A percentile compares a stretch with the other conserved stretches of the same genome.
Conservation (phyloP, 176 grass and related monocot genomes). For the Leersia perrieri region DNA sequence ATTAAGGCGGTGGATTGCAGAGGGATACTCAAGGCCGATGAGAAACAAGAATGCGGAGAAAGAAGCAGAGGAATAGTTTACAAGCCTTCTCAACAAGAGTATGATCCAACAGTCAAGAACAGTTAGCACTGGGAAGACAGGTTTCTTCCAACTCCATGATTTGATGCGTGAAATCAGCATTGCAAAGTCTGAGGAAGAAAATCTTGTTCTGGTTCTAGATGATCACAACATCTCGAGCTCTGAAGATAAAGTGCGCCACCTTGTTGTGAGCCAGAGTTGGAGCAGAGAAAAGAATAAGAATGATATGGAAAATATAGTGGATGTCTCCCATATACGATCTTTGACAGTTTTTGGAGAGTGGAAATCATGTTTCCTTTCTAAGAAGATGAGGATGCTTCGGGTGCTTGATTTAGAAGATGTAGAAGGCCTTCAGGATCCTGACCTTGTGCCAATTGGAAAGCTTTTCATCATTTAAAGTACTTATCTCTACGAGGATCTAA, state of each 20-base stretch:
- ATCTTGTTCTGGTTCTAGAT: constrained; percentile 1
- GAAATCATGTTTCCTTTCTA: neutral
- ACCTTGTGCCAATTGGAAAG: constrained; percentile 5
- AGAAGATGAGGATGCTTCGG: constrained; percentile 24
- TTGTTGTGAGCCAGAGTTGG: neutral
- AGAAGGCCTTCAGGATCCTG: neutral
- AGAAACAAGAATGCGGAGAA: neutral
- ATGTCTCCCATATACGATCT: constrained; percentile 11
- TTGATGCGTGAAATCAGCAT: constrained; percentile 29
- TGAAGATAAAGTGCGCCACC: neutral
- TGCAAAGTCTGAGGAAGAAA: constrained; percentile 19
- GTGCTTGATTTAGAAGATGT: constrained; percentile 36
- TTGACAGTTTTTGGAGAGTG: constrained; percentile 11
- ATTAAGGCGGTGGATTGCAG: constrained; percentile 24
- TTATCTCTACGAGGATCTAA: neutral
- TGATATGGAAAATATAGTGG: neutral
- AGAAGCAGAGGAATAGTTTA: constrained; percentile 10
- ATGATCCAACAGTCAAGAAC: constrained; percentile 22
- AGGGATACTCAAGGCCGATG: constrained; percentile 12
- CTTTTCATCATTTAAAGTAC: constrained; percentile 28
- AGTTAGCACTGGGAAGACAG: neutral
- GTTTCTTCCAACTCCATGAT: no score
- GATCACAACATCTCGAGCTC: neutral
- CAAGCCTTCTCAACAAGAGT: constrained; percentile 7
- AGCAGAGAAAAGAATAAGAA: neutral